Percentiles rank a stretch among this genome's conserved stretches.
Evolutionary conservation across 2,329 filamentous ascomycete species (phyloP).

Genomic region (Apiospora phragmitis): DNA sequence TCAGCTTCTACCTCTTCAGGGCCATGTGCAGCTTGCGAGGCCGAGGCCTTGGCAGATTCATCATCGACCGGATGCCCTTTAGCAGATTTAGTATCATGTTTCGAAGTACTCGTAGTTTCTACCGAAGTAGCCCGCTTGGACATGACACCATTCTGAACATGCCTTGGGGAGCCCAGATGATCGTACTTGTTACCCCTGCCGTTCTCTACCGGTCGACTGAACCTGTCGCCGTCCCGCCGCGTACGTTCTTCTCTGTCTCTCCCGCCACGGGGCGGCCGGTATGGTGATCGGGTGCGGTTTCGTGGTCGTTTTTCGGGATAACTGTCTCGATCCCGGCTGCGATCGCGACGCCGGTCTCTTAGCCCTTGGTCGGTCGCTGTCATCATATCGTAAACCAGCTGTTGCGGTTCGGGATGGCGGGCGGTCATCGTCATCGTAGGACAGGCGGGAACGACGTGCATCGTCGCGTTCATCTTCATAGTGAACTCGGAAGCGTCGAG

Average conservation of each 20-base stretch:
- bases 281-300: conserved; percentile 39
- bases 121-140: conserved; percentile 63
- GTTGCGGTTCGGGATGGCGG: conserved; percentile 42
- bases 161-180: conserved; percentile 42
- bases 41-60: conserved; percentile 19
- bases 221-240: conserved; percentile 25
- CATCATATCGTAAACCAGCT: conserved; percentile 45
- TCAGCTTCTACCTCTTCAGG: conserved; percentile 51
- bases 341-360: conserved; percentile 28
- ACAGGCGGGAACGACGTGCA: conserved; percentile 46
- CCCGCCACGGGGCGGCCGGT: conserved; percentile 26
- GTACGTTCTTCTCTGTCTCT: conserved; percentile 26
- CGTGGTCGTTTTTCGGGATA: conserved; percentile 55
- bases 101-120: conserved; percentile 58
- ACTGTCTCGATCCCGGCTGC: conserved; percentile 52
- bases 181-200: conserved; percentile 41
- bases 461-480: conserved; percentile 59
- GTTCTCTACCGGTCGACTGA: conserved; percentile 27
- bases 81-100: conserved; percentile 68
- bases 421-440: conserved; percentile 60
- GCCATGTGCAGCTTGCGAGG: conserved; percentile 35
- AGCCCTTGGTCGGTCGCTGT: conserved; percentile 46
- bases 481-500: conserved; percentile 60
- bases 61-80: conserved; percentile 56
- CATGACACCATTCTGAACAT: conserved; percentile 58